Evolutionary conservation across 176 grass and related monocot species (phyloP), one percentile per base, ranked within the genome.

Genomic region (Tillandsia leiboldiana): DNA sequence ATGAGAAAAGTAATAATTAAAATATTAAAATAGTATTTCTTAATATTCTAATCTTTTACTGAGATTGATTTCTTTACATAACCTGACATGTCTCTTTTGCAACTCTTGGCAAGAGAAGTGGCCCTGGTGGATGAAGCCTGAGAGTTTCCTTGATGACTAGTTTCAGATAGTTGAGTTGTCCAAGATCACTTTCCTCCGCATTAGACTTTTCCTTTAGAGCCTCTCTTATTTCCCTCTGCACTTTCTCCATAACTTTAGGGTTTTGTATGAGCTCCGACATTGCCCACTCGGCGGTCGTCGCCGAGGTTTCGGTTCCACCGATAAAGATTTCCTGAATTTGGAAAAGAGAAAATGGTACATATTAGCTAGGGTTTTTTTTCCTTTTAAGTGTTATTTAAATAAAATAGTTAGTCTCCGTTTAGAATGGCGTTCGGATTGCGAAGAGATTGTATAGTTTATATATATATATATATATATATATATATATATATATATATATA

Each of bases 141-240:
- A 89, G 72, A 11, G 78, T 33, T 72, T 89, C 87, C 73, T 85
- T 86, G 66, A 82, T 18, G 68, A 90, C 79, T 13, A 76, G 12
- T 11, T 8, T 10, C 14, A 90, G 29, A 63, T 83, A 90, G 11
- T 50, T 66, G 1, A 83, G 75, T 14, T 63, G 8, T 8, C 11
- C 1, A 0, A 90, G 62, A 53, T 1, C 23, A 23, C 51, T 68
- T 69, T 85, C 82, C 0, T 66, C 62, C 47, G 80, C 76, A 6
- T 11, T 12, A 42, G 0, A 4, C 2, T 53, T 14, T 10, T 72
- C 75, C 1, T 66, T 62, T 18, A 85, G 4, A 0, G 48, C 27
- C n/a, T 42, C 33, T 12, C 83, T 70, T 66, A 83, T 76, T 70
- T 86, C 83, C 3, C 29, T 59, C 8, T 86, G 71, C 14, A 53